phyloP scores from a whole-genome alignment of 371 early-diverging fungal species.

The Lichtheimia ornata region DNA sequence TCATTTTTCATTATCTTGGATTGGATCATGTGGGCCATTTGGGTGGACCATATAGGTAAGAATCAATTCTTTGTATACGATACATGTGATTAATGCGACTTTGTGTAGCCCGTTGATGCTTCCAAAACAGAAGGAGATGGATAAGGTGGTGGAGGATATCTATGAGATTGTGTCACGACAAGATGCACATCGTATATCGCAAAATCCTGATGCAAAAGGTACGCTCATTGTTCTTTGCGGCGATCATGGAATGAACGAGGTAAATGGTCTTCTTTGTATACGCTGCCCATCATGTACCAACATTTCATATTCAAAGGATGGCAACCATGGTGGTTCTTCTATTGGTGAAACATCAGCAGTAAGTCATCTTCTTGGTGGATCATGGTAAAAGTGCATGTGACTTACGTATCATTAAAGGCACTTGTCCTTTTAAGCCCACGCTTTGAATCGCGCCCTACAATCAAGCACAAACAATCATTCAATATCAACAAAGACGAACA shows the following conservation, averaged over 20 bases:
- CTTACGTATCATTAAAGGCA: slow-evolving; percentile 25
- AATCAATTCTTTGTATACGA: background rate
- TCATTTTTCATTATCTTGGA: slow-evolving; percentile 92
- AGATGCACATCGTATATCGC: slow-evolving; percentile 39
- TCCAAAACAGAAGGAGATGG: slow-evolving; percentile 84
- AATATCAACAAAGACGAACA: background rate
- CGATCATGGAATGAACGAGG: slow-evolving; percentile 98
- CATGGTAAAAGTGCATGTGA: slow-evolving; percentile 1
- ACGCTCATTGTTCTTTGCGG: slow-evolving; percentile 94
- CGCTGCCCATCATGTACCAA: background rate
- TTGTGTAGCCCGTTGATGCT: slow-evolving; percentile 63
- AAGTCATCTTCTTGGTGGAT: slow-evolving; percentile 16
- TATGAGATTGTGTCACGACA: slow-evolving; percentile 49
- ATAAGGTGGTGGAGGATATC: slow-evolving; percentile 60
- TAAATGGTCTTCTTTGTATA: slow-evolving; percentile 47
- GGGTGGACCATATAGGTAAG: slow-evolving; percentile 74
- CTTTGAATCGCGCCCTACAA: slow-evolving; percentile 33
- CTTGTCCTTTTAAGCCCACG: slow-evolving; percentile 52
- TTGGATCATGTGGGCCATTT: slow-evolving; percentile 95
- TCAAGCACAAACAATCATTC: slow-evolving; percentile 12
- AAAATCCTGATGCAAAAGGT: slow-evolving; percentile 45
- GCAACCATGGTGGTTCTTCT: slow-evolving; percentile 72
- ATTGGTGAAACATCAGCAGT: slow-evolving; percentile 63
- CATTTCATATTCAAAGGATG: slow-evolving; percentile 34
- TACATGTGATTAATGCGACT: background rate